Evolutionary conservation across 441 rosid genomes (phyloP).

Genomic region (Hura crepitans): DNA sequence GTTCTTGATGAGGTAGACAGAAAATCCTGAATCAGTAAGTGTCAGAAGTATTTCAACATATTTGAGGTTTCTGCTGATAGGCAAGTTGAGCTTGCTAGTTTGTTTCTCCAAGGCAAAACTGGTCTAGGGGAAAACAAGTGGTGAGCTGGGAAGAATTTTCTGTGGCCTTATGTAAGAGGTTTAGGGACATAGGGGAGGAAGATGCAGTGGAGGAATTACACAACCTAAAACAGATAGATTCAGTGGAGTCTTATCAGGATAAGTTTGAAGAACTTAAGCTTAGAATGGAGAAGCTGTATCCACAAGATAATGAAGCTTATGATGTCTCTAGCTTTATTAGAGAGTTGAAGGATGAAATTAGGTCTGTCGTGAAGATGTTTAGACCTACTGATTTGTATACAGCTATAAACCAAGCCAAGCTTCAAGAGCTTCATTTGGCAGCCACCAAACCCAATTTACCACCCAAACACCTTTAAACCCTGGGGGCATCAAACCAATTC

Average conservation of each 20-base stretch:
- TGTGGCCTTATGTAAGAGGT: too few relatives aligned
- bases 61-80: not conserved
- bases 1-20: not conserved
- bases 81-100: not conserved
- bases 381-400: not conserved
- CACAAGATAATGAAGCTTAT: not conserved
- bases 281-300: not conserved
- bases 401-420: not conserved
- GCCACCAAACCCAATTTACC: not conserved
- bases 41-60: not conserved
- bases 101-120: not conserved
- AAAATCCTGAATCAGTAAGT: not conserved
- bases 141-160: not conserved
- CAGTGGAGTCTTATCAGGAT: too few relatives aligned
- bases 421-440: not conserved
- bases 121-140: not conserved
- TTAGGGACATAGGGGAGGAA: too few relatives aligned
- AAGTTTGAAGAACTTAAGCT: not conserved
- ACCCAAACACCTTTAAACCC: not conserved
- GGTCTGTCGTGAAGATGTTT: not conserved
- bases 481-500: not conserved
- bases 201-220: too few relatives aligned
- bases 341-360: not conserved
- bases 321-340: not conserved
- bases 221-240: too few relatives aligned